Evolutionary conservation across 1,139 yeast genomes (phyloP), one percentile per base, ranked within the genome.

Genomic region (Schizosaccharomyces versatilis): DNA sequence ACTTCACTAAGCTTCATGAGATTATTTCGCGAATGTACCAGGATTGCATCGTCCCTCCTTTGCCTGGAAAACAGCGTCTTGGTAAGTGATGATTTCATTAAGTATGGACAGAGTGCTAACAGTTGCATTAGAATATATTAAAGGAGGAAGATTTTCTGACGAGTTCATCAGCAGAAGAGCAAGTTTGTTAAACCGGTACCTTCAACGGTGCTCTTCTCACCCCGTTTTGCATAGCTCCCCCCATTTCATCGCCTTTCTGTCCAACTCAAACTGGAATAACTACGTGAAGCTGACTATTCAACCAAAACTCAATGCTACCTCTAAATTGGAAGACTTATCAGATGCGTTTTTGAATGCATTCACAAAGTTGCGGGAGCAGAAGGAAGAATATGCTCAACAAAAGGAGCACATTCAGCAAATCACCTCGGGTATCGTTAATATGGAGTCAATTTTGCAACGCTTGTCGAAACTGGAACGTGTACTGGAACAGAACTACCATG

Each of bases 311-410:
- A 58, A 60, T 44, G 51, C 59, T 7, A 51, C 62, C 32, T 68
- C 70, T 19, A 72, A 73, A 19, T 73, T 81, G 59, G 93, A 82
- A 53, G 71, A 80, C 7, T 68, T 83, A 19, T 80, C 95, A 0
- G 98, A 90, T 64, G 81, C 84, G 1, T 79, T 90, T 44, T 81
- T 90, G 81, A 90, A 90, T 65, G 94, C 94, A 38, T 83, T 90
- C 63, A 81, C 93, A 55, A 80, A 86, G 14, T 78, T 85, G 7
- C 80, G 80, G 62, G 73, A 78, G 41, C 93, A 82, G 61, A 77
- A 78, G 56, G 80, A 81, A 60, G 95, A 85, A 60, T 84, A 88
- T 61, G 71, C 80, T 57, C 95, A 84, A 62, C 85, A 88, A 41
- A 80, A 79, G 62, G 94, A 84, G 61, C 78, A 83, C 62, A 76